Conservation (phyloP, 768 basidiomycete genomes). For the Rhodosporidiobolus odoratus region DNA sequence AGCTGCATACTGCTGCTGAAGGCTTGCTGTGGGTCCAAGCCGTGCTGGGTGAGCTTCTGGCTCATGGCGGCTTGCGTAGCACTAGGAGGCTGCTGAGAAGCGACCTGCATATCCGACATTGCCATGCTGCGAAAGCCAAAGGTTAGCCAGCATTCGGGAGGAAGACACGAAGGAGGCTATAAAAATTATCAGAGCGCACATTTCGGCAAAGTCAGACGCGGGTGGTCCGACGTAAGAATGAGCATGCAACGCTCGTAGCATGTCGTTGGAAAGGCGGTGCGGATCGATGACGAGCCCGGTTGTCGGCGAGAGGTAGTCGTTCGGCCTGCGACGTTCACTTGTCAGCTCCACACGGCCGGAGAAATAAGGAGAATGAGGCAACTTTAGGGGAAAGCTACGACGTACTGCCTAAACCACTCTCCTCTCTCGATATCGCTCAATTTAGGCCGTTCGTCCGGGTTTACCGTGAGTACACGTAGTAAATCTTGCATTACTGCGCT, state of each 20-base stretch:
- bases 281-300: conserved; percentile 55
- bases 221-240: conserved; percentile 69
- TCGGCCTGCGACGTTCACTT: conserved; percentile 22
- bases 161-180: not conserved
- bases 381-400: not conserved
- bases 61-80: conserved; percentile 57
- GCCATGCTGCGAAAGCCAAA: not conserved
- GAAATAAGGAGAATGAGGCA: not conserved
- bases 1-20: conserved; percentile 76
- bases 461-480: conserved; percentile 65
- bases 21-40: conserved; percentile 56
- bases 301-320: conserved; percentile 57
- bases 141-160: not conserved
- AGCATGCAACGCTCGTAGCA: conserved; percentile 63
- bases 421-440: conserved; percentile 58
- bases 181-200: conserved; percentile 8
- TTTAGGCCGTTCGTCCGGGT: conserved; percentile 64
- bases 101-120: not conserved
- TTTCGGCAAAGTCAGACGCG: conserved; percentile 50
- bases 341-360: too few relatives aligned
- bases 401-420: conserved; percentile 68
- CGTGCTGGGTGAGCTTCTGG: conserved; percentile 58
- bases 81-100: conserved; percentile 4
- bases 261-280: conserved; percentile 60
- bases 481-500: conserved; percentile 59